A percentile compares a stretch with the other conserved stretches of the same genome.
phyloP scores from a whole-genome alignment of 2,329 filamentous ascomycete genomes.

The Talaromyces sp. region DNA sequence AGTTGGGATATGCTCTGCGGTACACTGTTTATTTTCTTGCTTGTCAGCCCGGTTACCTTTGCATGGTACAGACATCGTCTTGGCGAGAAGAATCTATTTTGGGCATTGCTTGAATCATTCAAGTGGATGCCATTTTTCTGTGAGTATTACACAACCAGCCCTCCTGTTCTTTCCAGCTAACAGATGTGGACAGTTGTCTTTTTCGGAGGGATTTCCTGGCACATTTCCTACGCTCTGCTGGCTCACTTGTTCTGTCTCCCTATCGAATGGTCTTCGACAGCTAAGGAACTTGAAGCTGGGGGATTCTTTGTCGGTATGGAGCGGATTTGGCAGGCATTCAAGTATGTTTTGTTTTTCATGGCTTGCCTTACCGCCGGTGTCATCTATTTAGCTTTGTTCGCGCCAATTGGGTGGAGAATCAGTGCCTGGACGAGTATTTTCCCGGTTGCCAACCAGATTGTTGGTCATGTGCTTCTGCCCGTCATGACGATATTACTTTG shows the following conservation, averaged over 20 bases:
- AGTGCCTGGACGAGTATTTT: conserved; percentile 8
- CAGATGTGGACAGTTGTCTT: conserved; percentile 55
- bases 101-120: conserved; percentile 51
- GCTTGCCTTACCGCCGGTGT: conserved; percentile 5
- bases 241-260: conserved; percentile 80
- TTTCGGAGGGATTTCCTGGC: conserved; percentile 63
- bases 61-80: conserved; percentile 59
- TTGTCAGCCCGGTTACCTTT: conserved; percentile 31
- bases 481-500: conserved; percentile 1
- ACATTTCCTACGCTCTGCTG: conserved; percentile 73
- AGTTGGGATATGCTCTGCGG: conserved; percentile 42
- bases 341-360: conserved; percentile 37
- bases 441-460: conserved; percentile 10
- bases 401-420: conserved; percentile 8
- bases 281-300: conserved; percentile 67
- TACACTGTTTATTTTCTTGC: conserved; percentile 10
- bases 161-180: neutral
- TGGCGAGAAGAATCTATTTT: conserved; percentile 48
- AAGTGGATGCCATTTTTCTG: conserved; percentile 56
- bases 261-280: conserved; percentile 80
- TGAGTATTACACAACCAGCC: neutral
- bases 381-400: conserved; percentile 6
- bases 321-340: conserved; percentile 73
- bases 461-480: conserved; percentile 9
- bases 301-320: conserved; percentile 83